Evolutionary conservation across 768 basidiomycete genomes (phyloP).

Genomic region (Rossbeevera mucosa): DNA sequence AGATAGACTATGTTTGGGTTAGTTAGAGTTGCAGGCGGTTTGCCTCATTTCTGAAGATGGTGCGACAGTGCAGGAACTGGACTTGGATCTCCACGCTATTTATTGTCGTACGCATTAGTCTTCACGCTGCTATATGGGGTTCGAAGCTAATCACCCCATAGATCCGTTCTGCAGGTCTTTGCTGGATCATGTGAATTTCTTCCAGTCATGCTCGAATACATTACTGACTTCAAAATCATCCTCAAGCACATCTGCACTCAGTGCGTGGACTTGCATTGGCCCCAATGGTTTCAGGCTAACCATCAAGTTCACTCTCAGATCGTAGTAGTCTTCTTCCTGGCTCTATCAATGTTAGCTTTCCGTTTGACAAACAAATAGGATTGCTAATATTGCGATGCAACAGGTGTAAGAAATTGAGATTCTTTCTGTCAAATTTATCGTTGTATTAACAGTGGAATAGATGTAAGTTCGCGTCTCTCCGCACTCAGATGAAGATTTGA

Average conservation of each 20-base stretch:
- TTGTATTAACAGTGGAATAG: not conserved
- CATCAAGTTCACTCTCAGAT: not conserved
- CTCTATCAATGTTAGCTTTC: slow-evolving; percentile 2
- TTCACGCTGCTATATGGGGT: not conserved
- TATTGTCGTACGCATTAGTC: slow-evolving; percentile 5
- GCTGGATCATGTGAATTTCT: slow-evolving; percentile 8
- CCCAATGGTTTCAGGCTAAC: not conserved
- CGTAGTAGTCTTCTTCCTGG: slow-evolving; percentile 4
- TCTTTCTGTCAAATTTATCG: not conserved
- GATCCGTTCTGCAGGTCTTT: slow-evolving; percentile 15
- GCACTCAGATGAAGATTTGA: not conserved
- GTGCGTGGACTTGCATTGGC: not conserved
- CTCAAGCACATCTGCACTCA: not conserved
- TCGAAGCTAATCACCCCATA: not conserved
- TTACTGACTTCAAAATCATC: not conserved
- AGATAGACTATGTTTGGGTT: slow-evolving; percentile 17
- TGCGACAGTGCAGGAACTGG: slow-evolving; percentile 7
- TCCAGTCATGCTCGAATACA: no score
- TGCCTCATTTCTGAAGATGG: not conserved
- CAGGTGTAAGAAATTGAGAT: slow-evolving; percentile 8
- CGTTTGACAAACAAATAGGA: not conserved
- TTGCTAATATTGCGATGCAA: not conserved
- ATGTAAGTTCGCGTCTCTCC: slow-evolving; percentile 5
- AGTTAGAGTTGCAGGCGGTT: not conserved
- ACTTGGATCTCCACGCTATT: slow-evolving; percentile 14